These are phyloP conservation scores for Claviceps spartinae DNA, from an alignment of 2,329 filamentous ascomycete species.

Conservation along the genomic window DNA sequence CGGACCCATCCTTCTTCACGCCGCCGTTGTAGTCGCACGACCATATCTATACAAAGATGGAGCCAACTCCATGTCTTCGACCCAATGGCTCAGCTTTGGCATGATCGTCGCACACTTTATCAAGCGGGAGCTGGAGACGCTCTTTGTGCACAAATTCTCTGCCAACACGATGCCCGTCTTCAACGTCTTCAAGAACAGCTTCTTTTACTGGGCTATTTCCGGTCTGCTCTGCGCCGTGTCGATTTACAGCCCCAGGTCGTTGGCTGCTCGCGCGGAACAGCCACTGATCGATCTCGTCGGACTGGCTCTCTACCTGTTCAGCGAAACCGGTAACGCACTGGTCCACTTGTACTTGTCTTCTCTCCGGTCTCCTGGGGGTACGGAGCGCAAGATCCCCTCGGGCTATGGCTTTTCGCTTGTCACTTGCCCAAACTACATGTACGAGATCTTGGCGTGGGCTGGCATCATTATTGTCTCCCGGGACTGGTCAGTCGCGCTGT, in stretches of 20 bases:
- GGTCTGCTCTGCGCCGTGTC: slow-evolving; percentile 73
- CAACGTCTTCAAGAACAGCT: slow-evolving; percentile 92
- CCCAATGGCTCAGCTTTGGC: slow-evolving; percentile 60
- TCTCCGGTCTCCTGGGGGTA: slow-evolving; percentile 66
- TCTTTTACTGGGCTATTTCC: slow-evolving; percentile 82
- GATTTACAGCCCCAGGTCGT: slow-evolving; percentile 65
- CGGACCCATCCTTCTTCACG: slow-evolving; percentile 81
- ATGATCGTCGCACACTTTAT: slow-evolving; percentile 74
- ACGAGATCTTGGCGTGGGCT: slow-evolving; percentile 76
- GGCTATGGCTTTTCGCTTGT: slow-evolving; percentile 78
- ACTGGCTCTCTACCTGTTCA: slow-evolving; percentile 57
- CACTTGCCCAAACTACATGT: slow-evolving; percentile 96
- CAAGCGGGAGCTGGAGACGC: slow-evolving; percentile 89
- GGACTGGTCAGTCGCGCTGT: slow-evolving; percentile 64
- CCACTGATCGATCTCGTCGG: slow-evolving; percentile 49
- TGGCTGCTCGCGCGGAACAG: slow-evolving; percentile 41
- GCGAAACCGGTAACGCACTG: slow-evolving; percentile 67
- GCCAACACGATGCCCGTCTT: slow-evolving; percentile 80
- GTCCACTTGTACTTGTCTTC: slow-evolving; percentile 68
- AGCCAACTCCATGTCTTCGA: slow-evolving; percentile 40
- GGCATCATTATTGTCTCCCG: slow-evolving; percentile 69
- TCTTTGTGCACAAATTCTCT: slow-evolving; percentile 92
- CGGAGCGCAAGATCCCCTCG: slow-evolving; percentile 73
- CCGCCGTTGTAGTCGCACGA: slow-evolving; percentile 56
- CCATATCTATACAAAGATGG: slow-evolving; percentile 42